These are phyloP conservation scores for Hansfordia pulvinata DNA, from an alignment of 2,329 filamentous ascomycete genomes.

Conservation along the genomic window DNA sequence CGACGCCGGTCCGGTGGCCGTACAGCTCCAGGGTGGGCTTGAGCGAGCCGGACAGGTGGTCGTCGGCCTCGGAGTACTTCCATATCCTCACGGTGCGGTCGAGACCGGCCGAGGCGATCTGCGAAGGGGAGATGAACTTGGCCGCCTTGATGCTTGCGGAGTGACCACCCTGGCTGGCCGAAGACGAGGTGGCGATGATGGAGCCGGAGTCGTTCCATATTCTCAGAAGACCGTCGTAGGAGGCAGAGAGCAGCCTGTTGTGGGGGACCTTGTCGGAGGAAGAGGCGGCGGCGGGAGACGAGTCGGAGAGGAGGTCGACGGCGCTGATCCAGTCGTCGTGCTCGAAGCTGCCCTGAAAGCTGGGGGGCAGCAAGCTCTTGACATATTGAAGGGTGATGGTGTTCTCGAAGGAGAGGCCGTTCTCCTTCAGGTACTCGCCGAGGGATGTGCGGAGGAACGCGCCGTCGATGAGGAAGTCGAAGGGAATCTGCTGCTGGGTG, in stretches of 20 bases:
- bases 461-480: slow-evolving; percentile 94
- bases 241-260: slow-evolving; percentile 75
- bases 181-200: slow-evolving; percentile 62
- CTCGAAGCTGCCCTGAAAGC: slow-evolving; percentile 83
- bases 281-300: slow-evolving; percentile 47
- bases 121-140: slow-evolving; percentile 64
- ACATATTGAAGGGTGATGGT: slow-evolving; percentile 87
- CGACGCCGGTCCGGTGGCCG: slow-evolving; percentile 64
- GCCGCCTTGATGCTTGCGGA: slow-evolving; percentile 67
- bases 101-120: slow-evolving; percentile 70
- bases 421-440: slow-evolving; percentile 75
- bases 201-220: slow-evolving; percentile 88
- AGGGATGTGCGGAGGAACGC: slow-evolving; percentile 80
- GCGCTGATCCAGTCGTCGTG: slow-evolving; percentile 95
- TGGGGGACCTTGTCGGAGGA: slow-evolving; percentile 34
- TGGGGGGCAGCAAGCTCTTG: slow-evolving; percentile 75
- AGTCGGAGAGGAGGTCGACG: slow-evolving; percentile 65
- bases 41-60: slow-evolving; percentile 46
- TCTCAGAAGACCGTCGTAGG: slow-evolving; percentile 78
- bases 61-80: slow-evolving; percentile 64
- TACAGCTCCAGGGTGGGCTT: slow-evolving; percentile 70
- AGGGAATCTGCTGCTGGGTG: slow-evolving; percentile 53
- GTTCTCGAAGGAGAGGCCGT: slow-evolving; percentile 80
- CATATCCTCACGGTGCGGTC: slow-evolving; percentile 81
- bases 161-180: slow-evolving; percentile 57